These are phyloP conservation scores for Dendrobium chrysotoxum DNA, from an alignment of 106 monocot genomes.

Conservation along the genomic window DNA sequence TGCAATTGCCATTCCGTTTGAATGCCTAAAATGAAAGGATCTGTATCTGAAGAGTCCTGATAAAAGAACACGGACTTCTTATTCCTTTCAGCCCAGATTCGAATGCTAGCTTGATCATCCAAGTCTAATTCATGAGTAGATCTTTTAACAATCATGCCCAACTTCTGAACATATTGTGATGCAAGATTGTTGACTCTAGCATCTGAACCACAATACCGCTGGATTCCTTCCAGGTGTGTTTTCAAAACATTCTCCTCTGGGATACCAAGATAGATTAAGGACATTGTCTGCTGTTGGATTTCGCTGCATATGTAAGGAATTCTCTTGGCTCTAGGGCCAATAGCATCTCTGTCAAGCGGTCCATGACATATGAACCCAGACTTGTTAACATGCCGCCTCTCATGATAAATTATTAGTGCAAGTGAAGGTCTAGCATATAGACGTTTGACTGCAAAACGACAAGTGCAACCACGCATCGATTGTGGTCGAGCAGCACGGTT, in stretches of 20 bases:
- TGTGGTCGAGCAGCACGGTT: constrained; percentile 94
- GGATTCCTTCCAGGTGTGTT: constrained; percentile 87
- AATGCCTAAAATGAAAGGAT: constrained; percentile 93
- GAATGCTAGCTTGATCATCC: constrained; percentile 91
- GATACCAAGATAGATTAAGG: constrained; percentile 86
- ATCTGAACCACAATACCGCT: constrained; percentile 76
- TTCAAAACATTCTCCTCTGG: constrained; percentile 92
- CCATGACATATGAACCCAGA: constrained; percentile 93
- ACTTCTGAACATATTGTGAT: constrained; percentile 92
- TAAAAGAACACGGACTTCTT: constrained; percentile 92
- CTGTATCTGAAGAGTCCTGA: constrained; percentile 76
- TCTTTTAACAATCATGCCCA: constrained; percentile 93
- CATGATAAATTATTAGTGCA: constrained; percentile 84
- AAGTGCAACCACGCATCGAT: constrained; percentile 96
- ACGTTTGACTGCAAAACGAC: constrained; percentile 85
- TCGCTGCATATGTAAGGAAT: constrained; percentile 81
- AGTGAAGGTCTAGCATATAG: constrained; percentile 77
- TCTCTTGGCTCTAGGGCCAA: constrained; percentile 83
- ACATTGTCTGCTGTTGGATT: constrained; percentile 93
- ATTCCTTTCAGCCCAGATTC: constrained; percentile 90
- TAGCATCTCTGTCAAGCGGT: constrained; percentile 89
- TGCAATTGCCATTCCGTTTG: constrained; percentile 99
- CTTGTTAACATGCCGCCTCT: constrained; percentile 84
- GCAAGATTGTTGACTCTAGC: constrained; percentile 55
- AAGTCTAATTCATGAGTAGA: constrained; percentile 92